phyloP scores from a whole-genome alignment of 208 protist species.

The Leptomonas pyrrhocoris region DNA sequence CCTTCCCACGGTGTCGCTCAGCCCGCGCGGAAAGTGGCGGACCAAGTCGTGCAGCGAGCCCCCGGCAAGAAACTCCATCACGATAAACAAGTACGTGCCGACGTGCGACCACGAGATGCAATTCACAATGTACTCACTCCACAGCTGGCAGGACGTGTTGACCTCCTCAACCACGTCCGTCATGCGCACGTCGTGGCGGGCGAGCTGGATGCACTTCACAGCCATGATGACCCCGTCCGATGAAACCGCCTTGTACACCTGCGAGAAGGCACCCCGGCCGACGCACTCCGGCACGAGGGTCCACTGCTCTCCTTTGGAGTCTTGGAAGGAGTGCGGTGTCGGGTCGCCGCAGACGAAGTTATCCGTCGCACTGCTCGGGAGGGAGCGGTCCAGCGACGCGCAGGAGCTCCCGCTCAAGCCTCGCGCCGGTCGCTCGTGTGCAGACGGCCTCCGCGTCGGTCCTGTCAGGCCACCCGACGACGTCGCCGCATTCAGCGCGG shows the following conservation, averaged over 20 bases:
- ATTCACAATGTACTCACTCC: constrained; percentile 85
- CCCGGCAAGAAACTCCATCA: constrained; percentile 87
- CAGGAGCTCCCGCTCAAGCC: too few relatives aligned
- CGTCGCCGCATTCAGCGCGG: too few relatives aligned
- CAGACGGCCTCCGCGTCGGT: too few relatives aligned
- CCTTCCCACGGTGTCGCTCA: constrained; percentile 30
- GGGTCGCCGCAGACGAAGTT: too few relatives aligned
- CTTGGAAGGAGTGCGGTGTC: constrained; percentile 48
- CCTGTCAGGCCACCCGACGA: too few relatives aligned
- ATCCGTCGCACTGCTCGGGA: too few relatives aligned
- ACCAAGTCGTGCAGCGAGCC: constrained; percentile 74
- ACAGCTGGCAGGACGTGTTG: constrained; percentile 55
- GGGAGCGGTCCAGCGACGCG: not conserved
- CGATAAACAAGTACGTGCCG: constrained; percentile 58
- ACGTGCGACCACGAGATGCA: constrained; percentile 69
- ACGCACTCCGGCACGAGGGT: constrained; percentile 50
- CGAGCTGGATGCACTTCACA: constrained; percentile 74
- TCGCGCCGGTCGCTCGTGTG: too few relatives aligned
- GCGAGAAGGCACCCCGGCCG: constrained; percentile 59
- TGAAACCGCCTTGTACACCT: constrained; percentile 73
- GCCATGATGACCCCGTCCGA: constrained; percentile 62
- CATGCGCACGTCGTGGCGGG: constrained; percentile 50
- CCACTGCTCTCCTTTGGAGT: constrained; percentile 64
- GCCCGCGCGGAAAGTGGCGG: constrained; percentile 58
- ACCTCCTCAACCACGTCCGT: constrained; percentile 64